Base-by-base conservation (phyloP, 768 basidiomycete species). In the Podaxis sp. region DNA sequence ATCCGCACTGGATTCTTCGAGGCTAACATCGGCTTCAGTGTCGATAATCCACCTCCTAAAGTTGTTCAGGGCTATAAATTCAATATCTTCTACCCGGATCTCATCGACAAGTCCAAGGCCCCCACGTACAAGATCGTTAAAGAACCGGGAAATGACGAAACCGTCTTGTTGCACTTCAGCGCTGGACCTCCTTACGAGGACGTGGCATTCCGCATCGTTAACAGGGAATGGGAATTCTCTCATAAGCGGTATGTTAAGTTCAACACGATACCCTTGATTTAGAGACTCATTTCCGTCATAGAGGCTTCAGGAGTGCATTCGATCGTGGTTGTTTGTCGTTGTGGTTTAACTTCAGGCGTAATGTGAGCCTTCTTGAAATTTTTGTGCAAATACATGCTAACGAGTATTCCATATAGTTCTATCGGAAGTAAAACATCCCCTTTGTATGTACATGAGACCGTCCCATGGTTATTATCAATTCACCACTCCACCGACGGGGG, bases 31-130 rank as follows among this genome's bases (percentile, higher is more conserved):
- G 24, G 27, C 62, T 55, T 9, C 67, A 96, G 95, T 72, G 92
- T 93, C 67, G 97, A 98, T 71, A 99, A 99, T 73, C 97, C 97
- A 50, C 97, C 97, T 27, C 97, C 97, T 8, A 99, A 99, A 75
- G 96, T 98, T 62, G 97, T 99, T 8, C 97, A 98, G 74, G 97
- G 97, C 56, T 99, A 99, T 78, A 98, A 98, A 86, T 96, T 96
- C 79, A 97, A 96, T 68, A 94, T 99, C 53, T 98, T 99, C 79
- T 99, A 98, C 74, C 97, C 97, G 0, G 97, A 98, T 76, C 87
- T 99, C 66, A 98, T 99, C 75, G 96, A 99, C 80, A 97, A 97
- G 74, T 87, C 91, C 36, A 95, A 96, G 75, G 94, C 97, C 0
- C 97, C 97, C 3, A 94, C 94, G 6, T 99, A 98, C 79, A 94